phyloP scores from a whole-genome alignment of 768 basidiomycete species.

The Rubroboletus pulcherrimus region DNA sequence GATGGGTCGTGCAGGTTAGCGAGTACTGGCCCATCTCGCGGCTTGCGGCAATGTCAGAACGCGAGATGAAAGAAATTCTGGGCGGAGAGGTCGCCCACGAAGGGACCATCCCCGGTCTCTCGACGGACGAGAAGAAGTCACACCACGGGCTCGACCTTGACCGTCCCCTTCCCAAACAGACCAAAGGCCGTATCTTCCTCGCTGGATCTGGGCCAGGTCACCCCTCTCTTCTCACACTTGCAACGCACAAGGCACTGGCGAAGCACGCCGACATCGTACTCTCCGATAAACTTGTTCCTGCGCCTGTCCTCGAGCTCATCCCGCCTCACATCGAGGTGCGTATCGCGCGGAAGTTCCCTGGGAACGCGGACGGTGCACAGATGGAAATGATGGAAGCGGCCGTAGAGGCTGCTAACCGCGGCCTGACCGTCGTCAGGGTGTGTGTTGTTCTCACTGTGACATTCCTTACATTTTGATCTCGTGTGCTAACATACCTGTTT shows the following conservation, averaged over 20 bases:
- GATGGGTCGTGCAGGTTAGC: slow-evolving; percentile 94
- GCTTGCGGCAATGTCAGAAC: slow-evolving; percentile 62
- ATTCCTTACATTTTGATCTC: not conserved
- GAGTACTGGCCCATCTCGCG: slow-evolving; percentile 90
- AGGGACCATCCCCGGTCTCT: slow-evolving; percentile 11
- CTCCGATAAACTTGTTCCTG: slow-evolving; percentile 94
- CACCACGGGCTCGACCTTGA: slow-evolving; percentile 26
- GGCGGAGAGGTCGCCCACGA: slow-evolving; percentile 31
- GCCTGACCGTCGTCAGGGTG: slow-evolving; percentile 84
- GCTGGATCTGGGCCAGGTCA: slow-evolving; percentile 96
- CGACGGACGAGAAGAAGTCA: slow-evolving; percentile 35
- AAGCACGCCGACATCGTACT: slow-evolving; percentile 82
- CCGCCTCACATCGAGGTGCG: slow-evolving; percentile 68
- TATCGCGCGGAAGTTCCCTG: slow-evolving; percentile 96
- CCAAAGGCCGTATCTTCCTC: slow-evolving; percentile 73
- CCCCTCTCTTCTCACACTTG: slow-evolving; percentile 85
- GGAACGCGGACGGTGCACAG: slow-evolving; percentile 94
- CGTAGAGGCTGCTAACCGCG: slow-evolving; percentile 72
- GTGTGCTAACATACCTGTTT: not conserved
- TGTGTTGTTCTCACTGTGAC: slow-evolving; percentile 23
- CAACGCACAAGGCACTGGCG: slow-evolving; percentile 78
- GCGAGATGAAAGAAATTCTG: slow-evolving; percentile 66
- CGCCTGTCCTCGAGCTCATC: slow-evolving; percentile 80
- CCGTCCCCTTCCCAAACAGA: slow-evolving; percentile 13
- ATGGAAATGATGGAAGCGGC: slow-evolving; percentile 93